A percentile compares a stretch with the other conserved stretches of the same genome.
These are phyloP conservation scores for Linum usitatissimum DNA, from an alignment of 345 rosid genomes.

Conservation along the genomic window DNA sequence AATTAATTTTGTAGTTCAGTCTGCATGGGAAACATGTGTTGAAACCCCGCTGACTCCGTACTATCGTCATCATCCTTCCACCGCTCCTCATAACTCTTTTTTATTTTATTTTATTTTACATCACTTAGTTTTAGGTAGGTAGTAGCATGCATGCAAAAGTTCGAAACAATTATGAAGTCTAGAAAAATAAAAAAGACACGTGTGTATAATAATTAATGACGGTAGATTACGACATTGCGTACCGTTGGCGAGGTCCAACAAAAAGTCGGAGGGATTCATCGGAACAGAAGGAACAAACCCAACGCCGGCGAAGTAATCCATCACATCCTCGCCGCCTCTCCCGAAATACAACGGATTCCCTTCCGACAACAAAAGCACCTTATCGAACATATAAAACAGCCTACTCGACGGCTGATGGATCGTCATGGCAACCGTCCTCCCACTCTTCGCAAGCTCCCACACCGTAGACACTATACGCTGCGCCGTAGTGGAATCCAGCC, in stretches of 20 bases:
- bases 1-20: too few species aligned
- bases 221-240: too few species aligned
- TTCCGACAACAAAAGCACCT: conserved; percentile 43
- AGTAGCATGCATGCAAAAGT: too few species aligned
- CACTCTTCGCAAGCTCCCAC: conserved; percentile 34
- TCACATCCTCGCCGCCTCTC: conserved; percentile 21
- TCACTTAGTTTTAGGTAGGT: too few species aligned
- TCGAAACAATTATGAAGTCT: too few species aligned
- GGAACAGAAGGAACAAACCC: conserved; percentile 32
- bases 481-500: conserved; percentile 51
- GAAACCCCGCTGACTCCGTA: too few species aligned
- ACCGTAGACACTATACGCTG: conserved; percentile 35
- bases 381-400: conserved; percentile 49
- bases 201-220: neutral
- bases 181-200: neutral
- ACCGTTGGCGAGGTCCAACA: conserved; percentile 49
- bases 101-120: too few species aligned
- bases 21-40: too few species aligned
- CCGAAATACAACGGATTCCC: conserved; percentile 44
- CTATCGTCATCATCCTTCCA: too few species aligned
- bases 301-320: conserved; percentile 40
- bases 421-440: conserved; percentile 41
- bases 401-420: conserved; percentile 56
- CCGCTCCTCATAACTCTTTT: too few species aligned
- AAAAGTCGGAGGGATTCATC: conserved; percentile 53